phyloP scores from a whole-genome alignment of 768 basidiomycete genomes.

The Phlebiopsis flavidoalba region DNA sequence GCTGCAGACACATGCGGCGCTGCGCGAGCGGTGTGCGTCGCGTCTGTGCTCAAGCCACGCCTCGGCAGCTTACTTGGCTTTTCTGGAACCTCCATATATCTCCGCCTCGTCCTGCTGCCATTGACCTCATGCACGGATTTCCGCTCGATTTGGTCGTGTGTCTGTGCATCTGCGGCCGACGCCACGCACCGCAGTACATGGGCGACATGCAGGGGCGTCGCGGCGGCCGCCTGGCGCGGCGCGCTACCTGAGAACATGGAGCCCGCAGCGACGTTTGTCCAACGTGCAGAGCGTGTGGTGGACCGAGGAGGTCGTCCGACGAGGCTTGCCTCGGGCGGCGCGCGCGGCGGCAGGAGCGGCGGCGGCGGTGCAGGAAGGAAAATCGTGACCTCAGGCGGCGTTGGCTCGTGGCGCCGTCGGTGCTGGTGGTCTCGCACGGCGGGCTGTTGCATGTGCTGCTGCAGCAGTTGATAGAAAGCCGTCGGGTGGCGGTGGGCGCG shows the following conservation, averaged over 20 bases:
- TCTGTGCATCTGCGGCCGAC: no score
- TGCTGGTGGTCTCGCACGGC: conserved; percentile 66
- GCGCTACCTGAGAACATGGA: conserved; percentile 28
- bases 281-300: conserved; percentile 42
- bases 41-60: background rate
- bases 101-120: background rate
- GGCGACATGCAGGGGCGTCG: conserved; percentile 57
- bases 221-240: conserved; percentile 9
- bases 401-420: conserved; percentile 18
- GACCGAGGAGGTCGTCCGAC: conserved; percentile 20
- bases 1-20: conserved; percentile 38
- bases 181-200: conserved; percentile 39
- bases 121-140: no score
- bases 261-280: conserved; percentile 32
- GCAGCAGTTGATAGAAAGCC: conserved; percentile 37
- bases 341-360: background rate
- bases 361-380: background rate
- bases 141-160: no score
- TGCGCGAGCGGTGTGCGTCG: conserved; percentile 65
- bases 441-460: conserved; percentile 56
- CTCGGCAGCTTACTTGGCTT: background rate
- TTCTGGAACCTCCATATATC: background rate
- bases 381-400: no score
- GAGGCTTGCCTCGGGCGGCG: background rate
- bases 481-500: conserved; percentile 31